A percentile compares a stretch with the other conserved stretches of the same genome.
Conservation (phyloP, 306 rosid genomes). For the Cucumis sativus region Cucumber_9930_V3 NC_026657.2:32165001-32165500, state of each 20-base stretch:
- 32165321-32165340: too few species aligned
- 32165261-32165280: too few species aligned
- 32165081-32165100: constrained; percentile 5
- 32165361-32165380: too few species aligned
- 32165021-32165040: background rate
- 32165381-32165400: too few species aligned
- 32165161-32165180: background rate
- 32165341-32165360: too few species aligned
- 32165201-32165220: constrained; percentile 4
- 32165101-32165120: background rate
- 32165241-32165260: too few species aligned
- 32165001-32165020: background rate
- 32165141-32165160: background rate
- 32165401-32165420: background rate
- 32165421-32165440: background rate
- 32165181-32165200: background rate
- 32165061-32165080: background rate
- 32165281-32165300: too few species aligned
- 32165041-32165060: background rate
- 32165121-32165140: constrained; percentile 3
- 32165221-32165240: too few species aligned
- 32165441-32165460: background rate
- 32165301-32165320: too few species aligned
- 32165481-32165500: background rate
- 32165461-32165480: background rate